Evolutionary conservation across 257 asterid genomes (phyloP), one percentile per base, ranked within the genome.

Genomic region (Solanum corneliomulleri): DNA sequence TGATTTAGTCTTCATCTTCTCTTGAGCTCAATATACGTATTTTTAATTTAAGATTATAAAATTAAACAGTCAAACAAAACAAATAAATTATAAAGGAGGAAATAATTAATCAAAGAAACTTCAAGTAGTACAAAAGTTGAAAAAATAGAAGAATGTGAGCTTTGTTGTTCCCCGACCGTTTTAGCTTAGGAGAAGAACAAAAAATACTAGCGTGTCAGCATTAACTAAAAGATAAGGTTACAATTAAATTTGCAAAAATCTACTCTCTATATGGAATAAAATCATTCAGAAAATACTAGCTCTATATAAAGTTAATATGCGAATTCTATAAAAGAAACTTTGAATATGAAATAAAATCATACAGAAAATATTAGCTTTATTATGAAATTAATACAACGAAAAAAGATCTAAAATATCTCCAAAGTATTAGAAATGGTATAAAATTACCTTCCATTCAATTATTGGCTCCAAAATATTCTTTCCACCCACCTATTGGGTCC

Each of bases 331-430:
- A 18, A 23, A 52, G 62, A 52, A 39, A 39, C 2, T 39, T 41
- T 41, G 11, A 41, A 9, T 41, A 41, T 41, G 44, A 39, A 41
- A 41, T 35, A 35, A 35, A 35, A 35, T 35, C 7, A 35, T 35
- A 1, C 39, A 1, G 1, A 35, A 35, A 41, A 8, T 41, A 41
- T 8, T 8, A 41, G 11, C 44, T 41, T 41, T 41, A 8, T 41
- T 41, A 39, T 39, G 7, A 35, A 35, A 5, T 35, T 35, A 35
- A 35, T 35, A 35, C 1, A 0, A 56, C 20, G 25, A 0, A 33
- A 33, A 33, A 4, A 1, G 35, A 1, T 1, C 0, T 33, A 33
- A 33, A 33, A 33, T 33, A 33, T 0, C 5, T 0, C 4, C 1
- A 33, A 33, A 33, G 0, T 33, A 33, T 33, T 3, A 0, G 1